Evolutionary conservation across 208 protist genomes (phyloP), one percentile per base, ranked within the genome.

Genomic region (Leptomonas seymouri): DNA sequence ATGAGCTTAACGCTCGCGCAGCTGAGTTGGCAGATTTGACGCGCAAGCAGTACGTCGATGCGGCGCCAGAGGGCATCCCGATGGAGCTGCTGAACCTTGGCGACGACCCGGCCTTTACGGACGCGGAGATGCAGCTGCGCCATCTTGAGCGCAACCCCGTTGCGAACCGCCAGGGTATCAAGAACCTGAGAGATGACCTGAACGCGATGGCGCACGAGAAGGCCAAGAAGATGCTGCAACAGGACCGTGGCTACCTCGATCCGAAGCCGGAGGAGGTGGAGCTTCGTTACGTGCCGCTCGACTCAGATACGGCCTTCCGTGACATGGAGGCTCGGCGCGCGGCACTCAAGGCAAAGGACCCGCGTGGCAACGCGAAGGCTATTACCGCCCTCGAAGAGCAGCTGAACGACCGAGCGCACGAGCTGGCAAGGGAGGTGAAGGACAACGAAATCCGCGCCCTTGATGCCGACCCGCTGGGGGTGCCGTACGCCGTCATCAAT

Each of bases 241-340:
- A 69, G 27, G 90, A 95, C 61, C 87, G 90, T 41, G 84, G 58
- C 57, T 93, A 89, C 67, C 74, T 95, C 11, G 80, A 93, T n/a
- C 67, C 62, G 23, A 49, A 71, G 15, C 86, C 87, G 28, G 80
- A 93, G 58, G 91, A 86, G 8, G 87, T 96, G 15, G 81, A 76
- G 23, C 71, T 93, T 21, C 51, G 54, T 20, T 63, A 89, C 58
- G 44, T 96, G 7, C 85, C 91, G 25, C 68, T 96, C 20, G 78
- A 87, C 77, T 62, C 51, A n/a, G 91, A 96, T 74, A 34, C 66
- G 25, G 64, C 71, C 31, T 94, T 96, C 77, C 91, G 77, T 50
- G 58, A 77, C 25, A 60, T 93, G 53, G 88, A 94, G 78, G 62
- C 72, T 8, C 72, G 88, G 70, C 80, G 86, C 50, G 84, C 86